A percentile compares a stretch with the other conserved stretches of the same genome.
phyloP scores from a whole-genome alignment of 768 basidiomycete species.

The Amanita fuliginea region DNA sequence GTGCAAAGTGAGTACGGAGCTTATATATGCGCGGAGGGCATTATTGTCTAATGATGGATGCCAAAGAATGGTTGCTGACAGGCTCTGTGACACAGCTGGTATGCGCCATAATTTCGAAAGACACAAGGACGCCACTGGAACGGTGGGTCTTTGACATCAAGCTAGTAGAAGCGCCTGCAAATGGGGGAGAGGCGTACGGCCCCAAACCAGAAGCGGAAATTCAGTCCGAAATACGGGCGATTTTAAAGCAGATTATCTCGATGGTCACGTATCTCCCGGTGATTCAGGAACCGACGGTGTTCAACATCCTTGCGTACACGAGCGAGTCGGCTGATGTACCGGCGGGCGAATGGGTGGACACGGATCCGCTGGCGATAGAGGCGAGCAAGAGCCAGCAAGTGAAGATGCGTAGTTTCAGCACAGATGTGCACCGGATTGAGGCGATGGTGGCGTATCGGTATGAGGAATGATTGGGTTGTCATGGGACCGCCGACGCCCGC shows the following conservation, averaged over 20 bases:
- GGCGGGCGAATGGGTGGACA: constrained; percentile 91
- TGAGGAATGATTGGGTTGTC: constrained; percentile 43
- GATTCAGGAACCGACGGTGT: constrained; percentile 89
- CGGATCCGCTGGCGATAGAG: constrained; percentile 86
- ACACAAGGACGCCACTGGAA: constrained; percentile 83
- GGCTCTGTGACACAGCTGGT: constrained; percentile 92
- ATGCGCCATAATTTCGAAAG: constrained; percentile 92
- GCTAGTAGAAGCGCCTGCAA: constrained; percentile 54
- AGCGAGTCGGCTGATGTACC: constrained; percentile 87
- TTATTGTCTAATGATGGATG: background rate
- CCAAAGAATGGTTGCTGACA: constrained; percentile 83
- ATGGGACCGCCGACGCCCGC: constrained; percentile 17
- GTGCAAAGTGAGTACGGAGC: constrained; percentile 63
- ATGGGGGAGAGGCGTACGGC: constrained; percentile 39
- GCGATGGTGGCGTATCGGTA: constrained; percentile 98
- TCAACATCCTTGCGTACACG: constrained; percentile 97
- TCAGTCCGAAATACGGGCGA: constrained; percentile 94
- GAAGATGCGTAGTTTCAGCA: constrained; percentile 93
- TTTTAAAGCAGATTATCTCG: constrained; percentile 96
- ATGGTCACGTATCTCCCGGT: constrained; percentile 95
- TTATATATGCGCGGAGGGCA: background rate
- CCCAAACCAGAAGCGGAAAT: constrained; percentile 81
- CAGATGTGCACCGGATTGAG: constrained; percentile 95
- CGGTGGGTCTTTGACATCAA: constrained; percentile 98
- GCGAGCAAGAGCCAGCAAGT: constrained; percentile 89